Percentiles rank a stretch among this genome's conserved stretches.
These are phyloP conservation scores for Leccinum subspadiceum DNA, from an alignment of 1,284 basidiomycete genomes.

Conservation along the genomic window DNA sequence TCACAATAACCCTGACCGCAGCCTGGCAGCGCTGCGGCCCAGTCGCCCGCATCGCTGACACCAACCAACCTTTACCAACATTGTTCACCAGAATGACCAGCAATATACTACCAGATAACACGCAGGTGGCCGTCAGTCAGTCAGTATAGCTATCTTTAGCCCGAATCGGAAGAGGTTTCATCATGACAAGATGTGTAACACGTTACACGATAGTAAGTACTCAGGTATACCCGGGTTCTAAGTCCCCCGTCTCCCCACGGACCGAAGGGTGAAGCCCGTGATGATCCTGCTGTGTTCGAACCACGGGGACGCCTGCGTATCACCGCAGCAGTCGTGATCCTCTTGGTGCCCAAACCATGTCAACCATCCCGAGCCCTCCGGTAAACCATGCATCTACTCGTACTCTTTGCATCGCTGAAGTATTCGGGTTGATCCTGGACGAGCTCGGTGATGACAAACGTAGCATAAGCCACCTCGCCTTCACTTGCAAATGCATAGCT, in stretches of 20 bases:
- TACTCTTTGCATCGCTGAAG: conserved; percentile 24
- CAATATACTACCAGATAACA: neutral
- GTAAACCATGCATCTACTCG: neutral
- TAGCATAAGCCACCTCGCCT: conserved; percentile 26
- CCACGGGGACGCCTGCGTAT: neutral
- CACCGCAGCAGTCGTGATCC: neutral
- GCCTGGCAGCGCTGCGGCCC: neutral
- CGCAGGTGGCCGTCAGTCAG: neutral
- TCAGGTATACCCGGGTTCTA: neutral
- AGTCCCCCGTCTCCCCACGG: neutral
- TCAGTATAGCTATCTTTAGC: neutral
- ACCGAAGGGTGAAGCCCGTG: neutral
- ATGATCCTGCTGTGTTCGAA: neutral
- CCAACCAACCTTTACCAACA: neutral
- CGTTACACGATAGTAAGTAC: too few species aligned
- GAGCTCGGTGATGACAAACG: conserved; percentile 22
- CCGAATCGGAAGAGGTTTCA: too few species aligned
- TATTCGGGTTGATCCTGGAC: conserved; percentile 28
- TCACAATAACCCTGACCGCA: neutral
- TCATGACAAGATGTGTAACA: too few species aligned
- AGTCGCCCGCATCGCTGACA: neutral
- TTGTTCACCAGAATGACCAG: neutral
- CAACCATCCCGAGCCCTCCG: neutral
- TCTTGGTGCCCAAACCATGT: conserved; percentile 10
- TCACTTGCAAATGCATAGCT: conserved; percentile 27